These are phyloP conservation scores for Eucalyptus tenuipes DNA, from an alignment of 345 rosid species.

Conservation along the genomic window DNA sequence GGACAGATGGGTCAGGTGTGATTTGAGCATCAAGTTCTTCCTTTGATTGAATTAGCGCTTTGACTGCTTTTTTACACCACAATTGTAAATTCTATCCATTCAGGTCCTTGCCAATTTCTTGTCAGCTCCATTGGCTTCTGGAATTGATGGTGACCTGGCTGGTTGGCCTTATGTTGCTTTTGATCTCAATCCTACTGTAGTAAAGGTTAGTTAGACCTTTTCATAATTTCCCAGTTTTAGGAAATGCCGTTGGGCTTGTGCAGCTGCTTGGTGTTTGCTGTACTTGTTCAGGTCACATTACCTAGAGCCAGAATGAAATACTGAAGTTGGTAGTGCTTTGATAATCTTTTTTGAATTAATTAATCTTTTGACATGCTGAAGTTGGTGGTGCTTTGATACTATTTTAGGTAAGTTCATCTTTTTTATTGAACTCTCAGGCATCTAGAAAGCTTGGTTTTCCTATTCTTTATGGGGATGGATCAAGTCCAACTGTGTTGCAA, in stretches of 20 bases:
- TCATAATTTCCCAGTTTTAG: background rate
- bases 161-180: conserved; percentile 88
- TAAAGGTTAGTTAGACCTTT: conserved; percentile 37
- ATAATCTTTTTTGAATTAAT: background rate
- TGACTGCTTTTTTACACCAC: background rate
- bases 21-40: background rate
- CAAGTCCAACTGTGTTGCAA: conserved; percentile 70
- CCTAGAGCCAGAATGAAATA: background rate
- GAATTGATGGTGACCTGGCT: conserved; percentile 33
- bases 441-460: conserved; percentile 85
- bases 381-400: background rate
- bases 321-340: background rate
- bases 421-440: conserved; percentile 25
- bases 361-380: background rate
- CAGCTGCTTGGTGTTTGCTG: background rate
- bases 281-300: background rate
- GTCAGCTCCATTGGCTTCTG: conserved; percentile 74
- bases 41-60: background rate
- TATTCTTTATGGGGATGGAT: conserved; percentile 82
- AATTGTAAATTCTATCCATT: background rate
- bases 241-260: background rate
- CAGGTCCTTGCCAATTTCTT: conserved; percentile 94
- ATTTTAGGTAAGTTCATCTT: background rate
- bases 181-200: conserved; percentile 86
- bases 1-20: conserved; percentile 95